Evolutionary conservation across 2,329 filamentous ascomycete species (phyloP).

Genomic region (Nannizziopsis barbatae): DNA sequence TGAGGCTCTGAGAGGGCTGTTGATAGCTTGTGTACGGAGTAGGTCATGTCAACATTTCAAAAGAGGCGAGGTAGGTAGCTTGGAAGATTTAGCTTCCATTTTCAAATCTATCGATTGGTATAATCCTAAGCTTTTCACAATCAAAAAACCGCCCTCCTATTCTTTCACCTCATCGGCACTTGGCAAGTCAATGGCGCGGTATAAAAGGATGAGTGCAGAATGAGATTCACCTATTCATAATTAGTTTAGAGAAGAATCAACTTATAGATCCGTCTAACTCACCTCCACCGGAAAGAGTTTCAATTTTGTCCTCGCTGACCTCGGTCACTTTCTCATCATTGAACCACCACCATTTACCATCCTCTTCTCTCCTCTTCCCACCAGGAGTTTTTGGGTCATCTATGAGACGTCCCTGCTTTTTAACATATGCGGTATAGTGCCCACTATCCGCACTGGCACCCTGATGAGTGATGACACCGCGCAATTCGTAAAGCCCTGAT

Average conservation of each 20-base stretch:
- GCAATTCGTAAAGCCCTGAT: constrained; percentile 87
- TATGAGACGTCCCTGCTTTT: constrained; percentile 61
- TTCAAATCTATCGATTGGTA: background rate
- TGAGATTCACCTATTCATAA: constrained; percentile 37
- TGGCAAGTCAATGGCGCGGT: constrained; percentile 41
- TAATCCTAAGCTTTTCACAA: background rate
- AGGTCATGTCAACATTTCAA: too few relatives aligned
- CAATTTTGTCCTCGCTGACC: constrained; percentile 82
- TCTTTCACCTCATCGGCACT: constrained; percentile 30
- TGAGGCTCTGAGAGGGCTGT: too few relatives aligned
- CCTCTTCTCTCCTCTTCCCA: constrained; percentile 67
- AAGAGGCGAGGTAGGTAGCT: constrained; percentile 39
- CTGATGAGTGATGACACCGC: constrained; percentile 91
- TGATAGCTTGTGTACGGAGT: too few relatives aligned
- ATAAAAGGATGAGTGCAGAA: constrained; percentile 42
- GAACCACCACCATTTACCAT: constrained; percentile 99
- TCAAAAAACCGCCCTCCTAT: constrained; percentile 15
- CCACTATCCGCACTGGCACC: constrained; percentile 93
- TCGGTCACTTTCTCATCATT: constrained; percentile 96
- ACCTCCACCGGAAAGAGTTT: constrained; percentile 79
- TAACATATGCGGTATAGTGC: constrained; percentile 96
- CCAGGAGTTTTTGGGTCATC: constrained; percentile 52
- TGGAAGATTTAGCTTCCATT: constrained; percentile 34
- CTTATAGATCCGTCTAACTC: constrained; percentile 21
- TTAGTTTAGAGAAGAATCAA: background rate